Conservation (phyloP, 2,329 filamentous ascomycete species). For the Sarocladium kiliense region DNA sequence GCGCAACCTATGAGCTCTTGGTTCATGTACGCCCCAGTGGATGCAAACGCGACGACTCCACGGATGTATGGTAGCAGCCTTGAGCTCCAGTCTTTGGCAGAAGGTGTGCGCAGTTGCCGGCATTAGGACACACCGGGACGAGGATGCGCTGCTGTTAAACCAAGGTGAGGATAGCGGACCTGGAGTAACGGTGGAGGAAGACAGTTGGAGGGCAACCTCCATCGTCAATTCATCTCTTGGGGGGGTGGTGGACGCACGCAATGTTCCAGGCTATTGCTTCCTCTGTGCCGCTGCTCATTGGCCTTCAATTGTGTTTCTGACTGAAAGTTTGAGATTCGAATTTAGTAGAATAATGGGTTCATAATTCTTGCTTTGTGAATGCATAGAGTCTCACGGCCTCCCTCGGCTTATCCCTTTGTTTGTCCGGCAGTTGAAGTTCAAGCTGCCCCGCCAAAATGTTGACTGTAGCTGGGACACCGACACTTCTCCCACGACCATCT, state of each 20-base stretch:
- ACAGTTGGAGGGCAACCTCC: no score
- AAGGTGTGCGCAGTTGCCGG: not conserved
- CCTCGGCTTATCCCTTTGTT: no score
- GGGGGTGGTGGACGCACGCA: no score
- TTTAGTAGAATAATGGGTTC: no score
- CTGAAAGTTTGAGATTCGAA: no score
- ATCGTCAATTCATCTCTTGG: no score
- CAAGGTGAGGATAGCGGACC: not conserved
- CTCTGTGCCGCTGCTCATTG: no score
- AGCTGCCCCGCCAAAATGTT: constrained; percentile 1
- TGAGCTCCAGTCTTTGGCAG: constrained; percentile 15
- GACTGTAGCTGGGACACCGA: not conserved
- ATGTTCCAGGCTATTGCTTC: no score
- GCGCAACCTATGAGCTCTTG: constrained; percentile 32
- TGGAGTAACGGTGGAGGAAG: no score
- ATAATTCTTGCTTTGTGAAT: no score
- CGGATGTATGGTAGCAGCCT: constrained; percentile 15
- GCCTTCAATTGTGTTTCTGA: no score
- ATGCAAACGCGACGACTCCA: constrained; percentile 17
- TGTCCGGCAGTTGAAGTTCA: not conserved
- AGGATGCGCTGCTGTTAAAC: not conserved
- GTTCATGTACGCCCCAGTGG: constrained; percentile 34
- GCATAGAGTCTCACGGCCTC: no score
- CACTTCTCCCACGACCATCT: not conserved
- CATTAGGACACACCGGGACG: not conserved